phyloP scores from a whole-genome alignment of 2,329 filamentous ascomycete species.

The Aphanoascus verrucosus region DNA sequence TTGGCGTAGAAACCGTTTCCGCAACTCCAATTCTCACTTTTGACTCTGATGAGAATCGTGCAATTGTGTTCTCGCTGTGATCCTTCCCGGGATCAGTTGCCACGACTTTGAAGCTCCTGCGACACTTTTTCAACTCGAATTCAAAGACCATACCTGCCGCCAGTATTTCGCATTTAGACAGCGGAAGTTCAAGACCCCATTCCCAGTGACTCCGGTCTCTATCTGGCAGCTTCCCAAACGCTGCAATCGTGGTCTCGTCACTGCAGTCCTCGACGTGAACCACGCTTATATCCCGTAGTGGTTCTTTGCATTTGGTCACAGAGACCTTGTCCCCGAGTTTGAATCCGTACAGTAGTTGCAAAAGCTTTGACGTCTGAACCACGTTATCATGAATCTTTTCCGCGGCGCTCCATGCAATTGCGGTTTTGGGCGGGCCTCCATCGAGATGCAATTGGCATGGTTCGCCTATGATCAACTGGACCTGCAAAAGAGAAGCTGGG shows the following conservation, averaged over 20 bases:
- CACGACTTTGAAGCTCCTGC: constrained; percentile 51
- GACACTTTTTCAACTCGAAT: constrained; percentile 45
- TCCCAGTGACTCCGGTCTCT: constrained; percentile 38
- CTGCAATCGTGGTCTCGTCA: constrained; percentile 16
- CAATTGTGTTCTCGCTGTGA: constrained; percentile 33
- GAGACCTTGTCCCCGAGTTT: constrained; percentile 60
- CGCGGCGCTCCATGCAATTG: constrained; percentile 52
- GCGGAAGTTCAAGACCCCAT: constrained; percentile 37
- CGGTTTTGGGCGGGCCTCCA: constrained; percentile 37
- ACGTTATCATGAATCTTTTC: constrained; percentile 57
- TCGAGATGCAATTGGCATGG: constrained; percentile 37
- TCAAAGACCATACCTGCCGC: constrained; percentile 62
- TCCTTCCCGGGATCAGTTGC: constrained; percentile 45
- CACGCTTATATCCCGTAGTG: constrained; percentile 45
- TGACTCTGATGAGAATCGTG: constrained; percentile 27
- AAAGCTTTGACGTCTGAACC: constrained; percentile 60
- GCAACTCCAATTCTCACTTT: constrained; percentile 26
- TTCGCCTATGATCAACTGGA: constrained; percentile 49
- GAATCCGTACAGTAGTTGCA: constrained; percentile 62
- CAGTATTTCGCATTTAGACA: constrained; percentile 53
- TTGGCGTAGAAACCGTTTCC: constrained; percentile 1
- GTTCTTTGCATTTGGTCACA: constrained; percentile 44
- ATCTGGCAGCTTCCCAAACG: constrained; percentile 25
- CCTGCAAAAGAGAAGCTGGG: constrained; percentile 44
- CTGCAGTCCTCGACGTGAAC: constrained; percentile 53